Base-by-base conservation (phyloP, 164 flowering plant species). In the Warburgia ugandensis region DNA sequence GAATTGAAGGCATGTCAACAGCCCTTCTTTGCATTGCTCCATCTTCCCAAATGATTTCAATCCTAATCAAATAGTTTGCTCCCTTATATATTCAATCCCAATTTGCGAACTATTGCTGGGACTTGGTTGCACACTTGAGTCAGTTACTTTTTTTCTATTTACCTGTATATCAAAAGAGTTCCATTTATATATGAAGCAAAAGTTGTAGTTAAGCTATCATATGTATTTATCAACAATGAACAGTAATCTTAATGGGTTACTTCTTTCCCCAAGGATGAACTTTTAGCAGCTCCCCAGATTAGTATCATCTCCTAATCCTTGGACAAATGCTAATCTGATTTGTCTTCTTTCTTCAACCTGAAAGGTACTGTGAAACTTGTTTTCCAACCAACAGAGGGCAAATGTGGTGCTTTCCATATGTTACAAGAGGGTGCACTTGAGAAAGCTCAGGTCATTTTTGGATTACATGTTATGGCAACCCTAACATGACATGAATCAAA, bases 361-460 rank as follows among this genome's bases (percentile, higher is more conserved):
- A 7, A 90, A 89, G 97, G 94, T 14, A 84, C 94, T 5, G 77
- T 90, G 32, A 79, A 78, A 74, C 86, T 86, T 4, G 72, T 90
- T 13, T 90, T 90, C 64, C 95, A 86, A 55, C 97, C 96, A 2
- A 96, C 57, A 17, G 94, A 86, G 61, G 78, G 85, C 16, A 7
- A 29, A 16, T 82, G 73, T 0, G 94, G 97, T n/a, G 96, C 97
- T 2, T 70, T 69, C 58, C 70, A 78, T 60, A 72, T 90, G 86
- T 26, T 84, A 47, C 35, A 73, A 54, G 84, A 80, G 20, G 89
- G 87, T 21, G 85, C 68, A 33, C 71, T 84, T 21, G 81, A 84
- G 11, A 58, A 73, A 0, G 27, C 74, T n/a, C 29, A 71, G 10
- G 94, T 71, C 12, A 83, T 86, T 10, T 82, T 90, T 36, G 83